Evolutionary conservation across 2,329 filamentous ascomycete species (phyloP).

Genomic region (Claviceps monticola): DNA sequence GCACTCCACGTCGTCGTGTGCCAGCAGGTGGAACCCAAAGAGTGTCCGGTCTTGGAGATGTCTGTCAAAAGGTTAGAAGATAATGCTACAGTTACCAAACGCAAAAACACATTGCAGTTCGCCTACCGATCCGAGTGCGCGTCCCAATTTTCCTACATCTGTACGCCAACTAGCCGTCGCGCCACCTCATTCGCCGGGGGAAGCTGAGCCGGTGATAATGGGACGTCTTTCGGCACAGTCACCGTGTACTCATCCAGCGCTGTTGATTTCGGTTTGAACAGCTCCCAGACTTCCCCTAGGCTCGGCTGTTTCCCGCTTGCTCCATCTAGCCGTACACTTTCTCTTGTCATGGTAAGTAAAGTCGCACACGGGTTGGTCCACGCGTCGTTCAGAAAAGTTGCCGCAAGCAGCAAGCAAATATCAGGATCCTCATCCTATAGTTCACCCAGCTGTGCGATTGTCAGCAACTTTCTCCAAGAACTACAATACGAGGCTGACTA

Average conservation of each 20-base stretch:
- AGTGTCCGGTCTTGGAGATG: neutral
- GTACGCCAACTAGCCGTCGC: neutral
- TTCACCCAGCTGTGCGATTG: conserved; percentile 8
- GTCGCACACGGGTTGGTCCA: conserved; percentile 15
- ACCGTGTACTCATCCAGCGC: neutral
- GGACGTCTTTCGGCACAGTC: neutral
- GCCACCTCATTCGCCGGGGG: neutral
- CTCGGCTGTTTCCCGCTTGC: neutral
- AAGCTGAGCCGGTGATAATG: too few relatives aligned
- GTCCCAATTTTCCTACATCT: conserved; percentile 1
- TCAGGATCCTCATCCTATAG: conserved; percentile 8
- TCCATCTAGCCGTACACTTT: neutral
- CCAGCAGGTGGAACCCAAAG: neutral
- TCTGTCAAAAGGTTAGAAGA: neutral
- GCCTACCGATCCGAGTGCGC: neutral
- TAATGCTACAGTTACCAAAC: too few relatives aligned
- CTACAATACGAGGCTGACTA: too few relatives aligned
- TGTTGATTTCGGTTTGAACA: neutral
- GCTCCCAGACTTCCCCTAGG: neutral
- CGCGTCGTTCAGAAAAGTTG: conserved; percentile 10
- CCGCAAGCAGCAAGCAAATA: conserved; percentile 2
- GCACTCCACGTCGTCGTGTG: neutral
- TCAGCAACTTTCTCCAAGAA: neutral
- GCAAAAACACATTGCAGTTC: too few relatives aligned
- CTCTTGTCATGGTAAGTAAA: conserved; percentile 9